A percentile compares a stretch with the other conserved stretches of the same genome.
Conservation (phyloP, 75 land plant genomes). For the Pinus tabuliformis region DNA sequence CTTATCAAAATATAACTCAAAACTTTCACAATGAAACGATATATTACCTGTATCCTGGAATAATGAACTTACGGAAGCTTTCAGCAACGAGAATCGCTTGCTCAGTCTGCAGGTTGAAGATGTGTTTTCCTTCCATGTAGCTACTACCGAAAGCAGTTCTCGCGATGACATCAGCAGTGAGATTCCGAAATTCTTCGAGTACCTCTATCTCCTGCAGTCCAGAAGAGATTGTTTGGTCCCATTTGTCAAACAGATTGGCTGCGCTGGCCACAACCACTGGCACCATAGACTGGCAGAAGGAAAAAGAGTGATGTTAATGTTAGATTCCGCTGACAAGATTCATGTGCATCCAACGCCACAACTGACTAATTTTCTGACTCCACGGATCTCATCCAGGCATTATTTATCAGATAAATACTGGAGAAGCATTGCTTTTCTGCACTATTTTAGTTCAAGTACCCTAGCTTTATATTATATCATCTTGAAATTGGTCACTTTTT, state of each 20-base stretch:
- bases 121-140: constrained; percentile 38
- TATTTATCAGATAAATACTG: no score
- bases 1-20: no score
- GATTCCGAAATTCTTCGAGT: constrained; percentile 22
- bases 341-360: background rate
- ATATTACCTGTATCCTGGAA: background rate
- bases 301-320: constrained; percentile 25
- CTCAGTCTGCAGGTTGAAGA: constrained; percentile 41
- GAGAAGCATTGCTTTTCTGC: no score
- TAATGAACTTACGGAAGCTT: constrained; percentile 11
- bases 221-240: no score
- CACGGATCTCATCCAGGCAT: no score
- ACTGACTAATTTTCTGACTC: no score
- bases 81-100: constrained; percentile 24
- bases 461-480: no score
- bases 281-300: constrained; percentile 22
- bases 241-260: no score
- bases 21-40: no score
- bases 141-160: constrained; percentile 42
- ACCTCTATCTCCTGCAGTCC: constrained; percentile 34
- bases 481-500: no score
- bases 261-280: no score
- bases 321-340: constrained; percentile 24
- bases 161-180: constrained; percentile 44
- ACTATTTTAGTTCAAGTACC: no score